Evolutionary conservation across 352 stramenopile genomes (phyloP).

Genomic region (Phytophthora megakarya): DNA sequence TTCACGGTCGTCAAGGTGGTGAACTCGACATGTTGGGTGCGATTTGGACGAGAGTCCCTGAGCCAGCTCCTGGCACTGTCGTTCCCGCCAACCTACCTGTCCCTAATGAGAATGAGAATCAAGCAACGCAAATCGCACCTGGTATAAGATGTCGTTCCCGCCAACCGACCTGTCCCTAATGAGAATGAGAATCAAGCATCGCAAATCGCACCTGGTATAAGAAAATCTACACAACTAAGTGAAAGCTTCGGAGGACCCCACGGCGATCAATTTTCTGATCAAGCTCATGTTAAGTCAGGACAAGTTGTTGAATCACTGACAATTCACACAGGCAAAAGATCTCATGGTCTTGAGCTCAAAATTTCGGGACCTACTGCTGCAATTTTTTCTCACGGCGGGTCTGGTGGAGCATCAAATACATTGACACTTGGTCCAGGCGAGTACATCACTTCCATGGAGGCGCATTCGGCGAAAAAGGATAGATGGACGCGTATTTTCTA

Average conservation of each 20-base stretch:
- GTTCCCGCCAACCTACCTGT: neutral
- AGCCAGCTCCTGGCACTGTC: neutral
- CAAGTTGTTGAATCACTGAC: neutral
- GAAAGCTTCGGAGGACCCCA: neutral
- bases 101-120: neutral
- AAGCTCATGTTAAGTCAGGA: neutral
- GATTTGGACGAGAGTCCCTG: neutral
- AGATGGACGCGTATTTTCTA: neutral
- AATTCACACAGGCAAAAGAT: neutral
- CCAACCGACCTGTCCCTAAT: neutral
- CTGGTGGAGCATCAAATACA: neutral
- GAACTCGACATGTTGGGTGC: conserved; percentile 4
- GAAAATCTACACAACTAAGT: neutral
- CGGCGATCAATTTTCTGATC: neutral
- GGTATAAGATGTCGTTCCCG: neutral
- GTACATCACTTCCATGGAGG: neutral
- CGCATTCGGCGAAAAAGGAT: neutral
- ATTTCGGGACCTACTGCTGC: neutral
- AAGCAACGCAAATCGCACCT: neutral
- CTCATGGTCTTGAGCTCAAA: neutral
- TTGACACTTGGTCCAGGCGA: neutral
- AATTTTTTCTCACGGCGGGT: neutral
- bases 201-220: too few relatives aligned
- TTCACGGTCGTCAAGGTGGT: conserved; percentile 1
- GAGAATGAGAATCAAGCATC: neutral